Percentiles rank a stretch among this genome's conserved stretches.
These are phyloP conservation scores for Syzygium oleosum DNA, from an alignment of 345 rosid genomes.

Conservation along the genomic window DNA sequence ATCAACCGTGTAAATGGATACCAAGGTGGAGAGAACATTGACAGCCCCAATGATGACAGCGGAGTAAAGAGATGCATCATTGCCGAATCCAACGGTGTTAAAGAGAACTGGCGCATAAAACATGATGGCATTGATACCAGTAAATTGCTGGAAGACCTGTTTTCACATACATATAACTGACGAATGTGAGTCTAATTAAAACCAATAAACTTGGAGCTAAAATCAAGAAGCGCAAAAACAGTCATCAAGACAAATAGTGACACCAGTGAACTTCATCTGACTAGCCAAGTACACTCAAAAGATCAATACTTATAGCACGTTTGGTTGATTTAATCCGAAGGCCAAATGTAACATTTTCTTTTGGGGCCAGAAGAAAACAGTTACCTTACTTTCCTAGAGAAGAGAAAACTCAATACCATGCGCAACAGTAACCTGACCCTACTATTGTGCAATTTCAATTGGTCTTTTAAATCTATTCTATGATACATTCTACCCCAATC, in stretches of 20 bases:
- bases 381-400: not conserved
- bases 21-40: constrained; percentile 70
- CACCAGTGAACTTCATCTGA: not conserved
- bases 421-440: not conserved
- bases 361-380: not conserved
- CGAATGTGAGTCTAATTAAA: not conserved
- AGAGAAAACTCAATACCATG: not conserved
- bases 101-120: constrained; percentile 92
- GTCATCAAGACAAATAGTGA: not conserved
- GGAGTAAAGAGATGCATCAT: constrained; percentile 82
- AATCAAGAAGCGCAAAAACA: not conserved
- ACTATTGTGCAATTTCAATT: not conserved
- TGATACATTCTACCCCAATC: not conserved
- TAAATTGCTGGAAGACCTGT: constrained; percentile 87
- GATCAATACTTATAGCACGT: not conserved
- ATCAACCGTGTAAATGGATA: constrained; percentile 82
- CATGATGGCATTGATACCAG: constrained; percentile 97
- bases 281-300: not conserved
- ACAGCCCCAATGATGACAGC: constrained; percentile 92
- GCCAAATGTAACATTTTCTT: not conserved
- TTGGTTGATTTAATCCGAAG: not conserved
- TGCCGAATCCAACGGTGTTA: constrained; percentile 67
- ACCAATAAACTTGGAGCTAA: not conserved
- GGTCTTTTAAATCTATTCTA: not conserved
- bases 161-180: not conserved